Evolutionary conservation across 2,329 filamentous ascomycete species (phyloP), one percentile per base, ranked within the genome.

Genomic region (Plectosphaerella cucumerina): DNA sequence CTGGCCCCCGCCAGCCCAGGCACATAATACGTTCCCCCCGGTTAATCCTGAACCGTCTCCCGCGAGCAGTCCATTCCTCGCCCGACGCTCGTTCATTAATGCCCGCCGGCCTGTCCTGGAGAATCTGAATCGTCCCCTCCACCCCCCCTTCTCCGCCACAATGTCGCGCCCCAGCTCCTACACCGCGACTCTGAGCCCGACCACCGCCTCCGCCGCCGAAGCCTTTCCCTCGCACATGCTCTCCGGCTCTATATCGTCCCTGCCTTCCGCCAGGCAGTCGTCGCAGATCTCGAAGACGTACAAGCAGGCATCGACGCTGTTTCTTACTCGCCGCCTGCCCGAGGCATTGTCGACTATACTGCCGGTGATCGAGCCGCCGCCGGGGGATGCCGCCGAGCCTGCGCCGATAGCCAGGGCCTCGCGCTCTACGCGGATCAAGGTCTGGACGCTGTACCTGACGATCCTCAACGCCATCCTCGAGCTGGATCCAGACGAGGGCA

Each of bases 371-470:
- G 85, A 81, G 1, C 78, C 85, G 8, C 74, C 72, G 3, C 65
- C 73, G 56, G 71, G 73, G 26, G 72, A 77, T 46, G 68, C 74
- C 67, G 56, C 68, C 18, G 78, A 84, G 51, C 74, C 81, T 23
- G 87, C 90, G 23, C 90, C 91, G 5, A 84, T 97, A 49, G 86
- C 89, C 49, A 82, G 80, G 56, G 90, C 90, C 49, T 92, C 89
- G 41, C 84, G 87, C 58, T 88, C 86, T 31, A 94, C 90, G 51
- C 80, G 92, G 58, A 87, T 96, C 68, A 99, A 97, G 70, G 87
- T 97, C 56, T 99, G 94, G 94, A 96, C 91, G 68, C 79, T 99
- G 62, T 99, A 97, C 67, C 80, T 97, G 58, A 96, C 92, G 17
- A 87, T 97, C 47, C 77, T 97, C 56, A 96, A 97, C 72, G 88